phyloP scores from a whole-genome alignment of 192 early-diverging fungal genomes.

The Gaertneriomyces sp. region DNA sequence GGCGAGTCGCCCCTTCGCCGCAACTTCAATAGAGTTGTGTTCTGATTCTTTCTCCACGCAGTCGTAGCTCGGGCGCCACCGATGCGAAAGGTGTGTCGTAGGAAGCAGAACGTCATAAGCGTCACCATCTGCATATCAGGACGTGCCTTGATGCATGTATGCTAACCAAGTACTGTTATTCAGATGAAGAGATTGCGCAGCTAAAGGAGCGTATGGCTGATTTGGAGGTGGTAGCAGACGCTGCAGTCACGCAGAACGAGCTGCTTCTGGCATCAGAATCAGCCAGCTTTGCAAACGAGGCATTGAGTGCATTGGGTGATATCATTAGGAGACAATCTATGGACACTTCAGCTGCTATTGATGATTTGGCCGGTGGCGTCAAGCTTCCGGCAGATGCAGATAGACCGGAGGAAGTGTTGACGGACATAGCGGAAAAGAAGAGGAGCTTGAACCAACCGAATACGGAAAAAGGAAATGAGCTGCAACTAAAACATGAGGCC shows the following conservation, averaged over 20 bases:
- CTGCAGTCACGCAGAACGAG: constrained; percentile 24
- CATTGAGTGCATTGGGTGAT: constrained; percentile 7
- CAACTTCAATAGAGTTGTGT: too few relatives aligned
- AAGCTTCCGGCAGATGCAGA: constrained; percentile 2
- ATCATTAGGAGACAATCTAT: constrained; percentile 1
- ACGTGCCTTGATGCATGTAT: too few relatives aligned
- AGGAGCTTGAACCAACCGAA: neutral
- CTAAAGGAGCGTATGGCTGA: constrained; percentile 10
- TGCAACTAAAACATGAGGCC: too few relatives aligned
- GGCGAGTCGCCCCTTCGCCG: too few relatives aligned
- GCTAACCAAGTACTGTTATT: too few relatives aligned
- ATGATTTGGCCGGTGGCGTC: constrained; percentile 4
- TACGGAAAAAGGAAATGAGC: too few relatives aligned
- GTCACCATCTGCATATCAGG: too few relatives aligned
- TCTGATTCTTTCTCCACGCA: too few relatives aligned
- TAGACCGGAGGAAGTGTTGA: constrained; percentile 1
- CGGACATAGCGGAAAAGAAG: constrained; percentile 2
- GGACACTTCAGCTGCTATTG: constrained; percentile 9
- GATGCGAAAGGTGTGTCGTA: too few relatives aligned
- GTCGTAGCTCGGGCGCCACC: too few relatives aligned
- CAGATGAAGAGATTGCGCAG: constrained; percentile 21
- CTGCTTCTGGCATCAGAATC: constrained; percentile 15
- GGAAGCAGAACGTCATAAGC: too few relatives aligned
- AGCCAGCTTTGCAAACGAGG: constrained; percentile 4
- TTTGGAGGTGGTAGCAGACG: constrained; percentile 7